These are phyloP conservation scores for Puccinia sorghi DNA, from an alignment of 1,284 basidiomycete species.

Conservation along the genomic window DNA sequence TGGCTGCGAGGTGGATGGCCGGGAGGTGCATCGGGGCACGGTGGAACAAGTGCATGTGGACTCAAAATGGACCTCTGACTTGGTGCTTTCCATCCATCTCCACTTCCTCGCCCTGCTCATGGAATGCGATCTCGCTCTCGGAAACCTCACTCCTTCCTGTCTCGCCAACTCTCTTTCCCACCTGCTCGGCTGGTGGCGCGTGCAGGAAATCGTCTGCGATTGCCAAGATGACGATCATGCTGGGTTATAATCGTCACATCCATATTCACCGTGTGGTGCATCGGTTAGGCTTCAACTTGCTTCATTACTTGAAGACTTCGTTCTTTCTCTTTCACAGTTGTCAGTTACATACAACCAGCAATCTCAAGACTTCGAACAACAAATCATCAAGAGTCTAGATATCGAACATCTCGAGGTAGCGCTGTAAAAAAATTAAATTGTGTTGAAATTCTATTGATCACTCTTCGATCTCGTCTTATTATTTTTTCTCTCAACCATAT, in stretches of 20 bases:
- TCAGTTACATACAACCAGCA: too few species aligned
- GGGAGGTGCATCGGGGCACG: not conserved
- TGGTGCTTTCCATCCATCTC: not conserved
- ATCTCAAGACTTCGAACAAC: too few species aligned
- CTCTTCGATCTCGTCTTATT: too few species aligned
- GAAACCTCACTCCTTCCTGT: not conserved
- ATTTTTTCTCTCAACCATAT: too few species aligned
- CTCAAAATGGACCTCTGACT: not conserved
- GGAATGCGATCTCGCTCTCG: constrained; percentile 28
- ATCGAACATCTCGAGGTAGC: too few species aligned
- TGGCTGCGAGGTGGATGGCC: not conserved
- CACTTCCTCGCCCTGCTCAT: constrained; percentile 1
- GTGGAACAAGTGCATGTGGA: constrained; percentile 7
- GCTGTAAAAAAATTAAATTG: too few species aligned
- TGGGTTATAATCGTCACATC: too few species aligned
- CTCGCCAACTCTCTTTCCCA: not conserved
- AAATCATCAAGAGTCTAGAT: too few species aligned
- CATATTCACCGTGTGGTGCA: not conserved
- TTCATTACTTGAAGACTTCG: too few species aligned
- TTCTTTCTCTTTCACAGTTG: too few species aligned
- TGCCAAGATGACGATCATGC: constrained; percentile 6
- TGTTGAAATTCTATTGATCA: too few species aligned
- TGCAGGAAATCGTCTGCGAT: constrained; percentile 34
- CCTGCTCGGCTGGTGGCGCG: constrained; percentile 26
- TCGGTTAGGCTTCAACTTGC: too few species aligned